These are phyloP conservation scores for Lentinula aciculospora DNA, from an alignment of 768 basidiomycete genomes.

Conservation along the genomic window DNA sequence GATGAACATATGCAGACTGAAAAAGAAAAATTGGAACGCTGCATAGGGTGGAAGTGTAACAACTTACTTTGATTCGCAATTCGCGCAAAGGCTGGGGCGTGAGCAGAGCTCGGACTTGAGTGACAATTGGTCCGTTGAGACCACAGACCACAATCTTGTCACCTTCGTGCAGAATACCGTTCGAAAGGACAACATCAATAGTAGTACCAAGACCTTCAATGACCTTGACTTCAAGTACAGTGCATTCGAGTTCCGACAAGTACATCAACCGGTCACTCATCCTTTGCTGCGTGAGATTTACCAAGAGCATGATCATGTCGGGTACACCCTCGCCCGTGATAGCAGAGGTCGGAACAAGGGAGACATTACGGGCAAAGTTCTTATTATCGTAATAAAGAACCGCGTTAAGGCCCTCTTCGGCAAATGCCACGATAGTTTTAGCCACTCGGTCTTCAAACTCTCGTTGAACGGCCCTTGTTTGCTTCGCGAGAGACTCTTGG, in stretches of 20 bases:
- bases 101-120: conserved; percentile 87
- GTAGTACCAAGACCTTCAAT: conserved; percentile 97
- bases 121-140: conserved; percentile 94
- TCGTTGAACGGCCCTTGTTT: conserved; percentile 70
- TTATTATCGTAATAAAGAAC: conserved; percentile 98
- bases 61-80: conserved; percentile 83
- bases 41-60: background rate
- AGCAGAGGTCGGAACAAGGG: conserved; percentile 95
- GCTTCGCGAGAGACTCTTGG: conserved; percentile 84
- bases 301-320: conserved; percentile 98
- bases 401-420: conserved; percentile 96
- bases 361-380: conserved; percentile 89
- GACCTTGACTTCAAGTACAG: conserved; percentile 97
- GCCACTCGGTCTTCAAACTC: conserved; percentile 88
- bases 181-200: conserved; percentile 93
- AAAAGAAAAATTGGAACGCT: conserved; percentile 8
- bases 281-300: conserved; percentile 95
- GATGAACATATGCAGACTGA: conserved; percentile 93
- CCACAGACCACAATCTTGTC: conserved; percentile 96
- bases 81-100: conserved; percentile 97
- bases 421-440: conserved; percentile 87
- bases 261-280: conserved; percentile 99
- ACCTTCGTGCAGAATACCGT: conserved; percentile 87
- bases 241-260: conserved; percentile 94
- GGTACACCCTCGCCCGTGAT: conserved; percentile 98